Conservation (phyloP, 192 early-diverging fungal genomes). For the Dispira parvispora region DNA sequence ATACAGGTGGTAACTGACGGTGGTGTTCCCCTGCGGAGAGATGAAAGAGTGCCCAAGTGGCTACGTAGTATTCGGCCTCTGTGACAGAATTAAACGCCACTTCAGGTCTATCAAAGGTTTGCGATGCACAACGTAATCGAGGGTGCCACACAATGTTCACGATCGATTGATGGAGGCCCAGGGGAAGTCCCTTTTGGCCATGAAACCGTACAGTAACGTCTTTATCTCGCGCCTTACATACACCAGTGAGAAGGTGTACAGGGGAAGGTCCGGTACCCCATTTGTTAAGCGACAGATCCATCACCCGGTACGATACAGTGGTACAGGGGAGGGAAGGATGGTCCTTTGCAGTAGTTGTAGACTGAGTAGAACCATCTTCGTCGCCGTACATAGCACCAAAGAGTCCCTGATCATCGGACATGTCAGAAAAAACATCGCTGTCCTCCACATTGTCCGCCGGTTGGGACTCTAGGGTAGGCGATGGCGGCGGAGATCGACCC, state of each 20-base stretch:
- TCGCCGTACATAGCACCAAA: neutral
- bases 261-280: neutral
- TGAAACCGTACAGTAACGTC: neutral
- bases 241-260: neutral
- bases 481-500: neutral
- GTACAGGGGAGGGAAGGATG: neutral
- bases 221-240: neutral
- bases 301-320: neutral
- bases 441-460: neutral
- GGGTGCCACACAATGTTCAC: neutral
- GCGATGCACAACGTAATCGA: neutral
- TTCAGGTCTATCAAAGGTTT: neutral
- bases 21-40: neutral
- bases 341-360: neutral
- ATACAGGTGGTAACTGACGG: neutral
- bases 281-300: neutral
- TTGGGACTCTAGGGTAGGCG: neutral
- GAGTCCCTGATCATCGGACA: neutral
- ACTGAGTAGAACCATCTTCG: too few species aligned
- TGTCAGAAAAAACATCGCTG: neutral
- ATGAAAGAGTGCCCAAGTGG: constrained; percentile 1
- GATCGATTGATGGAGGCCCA: neutral
- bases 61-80: neutral
- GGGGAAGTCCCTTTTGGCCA: neutral
- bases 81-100: neutral